These are phyloP conservation scores for Thermothielavioides terrestris DNA, from an alignment of 495 filamentous ascomycete species.

Conservation along the genomic window DNA sequence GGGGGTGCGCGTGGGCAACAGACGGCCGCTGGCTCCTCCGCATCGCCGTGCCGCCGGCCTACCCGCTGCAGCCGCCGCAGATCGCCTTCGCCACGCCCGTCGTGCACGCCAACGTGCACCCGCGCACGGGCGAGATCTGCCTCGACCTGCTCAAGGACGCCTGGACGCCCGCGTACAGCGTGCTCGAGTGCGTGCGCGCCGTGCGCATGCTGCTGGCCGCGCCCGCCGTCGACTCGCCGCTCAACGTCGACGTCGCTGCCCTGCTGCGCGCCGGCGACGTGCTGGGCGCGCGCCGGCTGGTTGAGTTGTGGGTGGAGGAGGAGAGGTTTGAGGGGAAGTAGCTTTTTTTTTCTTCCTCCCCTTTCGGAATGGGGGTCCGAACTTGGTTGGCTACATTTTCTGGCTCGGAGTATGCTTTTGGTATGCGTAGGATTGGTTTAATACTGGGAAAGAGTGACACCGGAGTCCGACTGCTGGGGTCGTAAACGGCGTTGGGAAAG, in stretches of 20 bases:
- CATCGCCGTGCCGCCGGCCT: conserved; percentile 67
- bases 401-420: too few species aligned
- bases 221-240: conserved; percentile 71
- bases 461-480: neutral
- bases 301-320: conserved; percentile 65
- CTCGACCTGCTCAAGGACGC: conserved; percentile 73
- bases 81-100: conserved; percentile 73
- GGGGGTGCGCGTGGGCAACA: too few species aligned
- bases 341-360: too few species aligned
- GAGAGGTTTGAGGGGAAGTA: conserved; percentile 39
- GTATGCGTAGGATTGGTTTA: too few species aligned
- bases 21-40: conserved; percentile 77
- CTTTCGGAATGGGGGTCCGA: too few species aligned
- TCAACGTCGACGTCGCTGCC: conserved; percentile 83
- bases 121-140: conserved; percentile 84
- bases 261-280: conserved; percentile 67
- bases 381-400: too few species aligned
- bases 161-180: conserved; percentile 80
- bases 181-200: conserved; percentile 65
- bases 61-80: conserved; percentile 67
- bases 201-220: conserved; percentile 69
- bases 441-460: neutral
- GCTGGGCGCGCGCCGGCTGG: conserved; percentile 68
- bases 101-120: conserved; percentile 78
- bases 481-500: neutral